Evolutionary conservation across 164 flowering plant genomes (phyloP).

Genomic region (Paratinospora sagittata): DNA sequence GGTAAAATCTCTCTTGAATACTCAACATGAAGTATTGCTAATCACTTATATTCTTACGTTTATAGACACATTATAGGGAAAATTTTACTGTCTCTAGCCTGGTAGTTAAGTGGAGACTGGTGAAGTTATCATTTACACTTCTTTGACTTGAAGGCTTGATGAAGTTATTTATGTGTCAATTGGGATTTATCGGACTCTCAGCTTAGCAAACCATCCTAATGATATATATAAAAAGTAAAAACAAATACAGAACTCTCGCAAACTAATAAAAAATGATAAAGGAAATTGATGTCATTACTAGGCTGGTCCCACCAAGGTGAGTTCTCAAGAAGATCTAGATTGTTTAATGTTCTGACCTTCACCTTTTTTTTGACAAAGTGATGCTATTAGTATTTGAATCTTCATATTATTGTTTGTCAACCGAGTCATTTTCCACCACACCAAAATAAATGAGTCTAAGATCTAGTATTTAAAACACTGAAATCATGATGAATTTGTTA

Average conservation of each 20-base stretch:
- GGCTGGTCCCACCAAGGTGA: background rate
- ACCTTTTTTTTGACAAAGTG: too few relatives aligned
- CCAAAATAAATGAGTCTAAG: too few relatives aligned
- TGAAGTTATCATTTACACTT: background rate
- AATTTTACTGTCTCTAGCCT: background rate
- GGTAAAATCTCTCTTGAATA: constrained; percentile 36
- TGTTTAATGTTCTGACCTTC: too few relatives aligned
- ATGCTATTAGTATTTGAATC: too few relatives aligned
- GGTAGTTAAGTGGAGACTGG: background rate
- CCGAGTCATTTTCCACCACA: too few relatives aligned
- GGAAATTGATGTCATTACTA: background rate
- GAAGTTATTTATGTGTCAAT: background rate
- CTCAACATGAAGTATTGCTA: constrained; percentile 8
- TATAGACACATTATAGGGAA: background rate
- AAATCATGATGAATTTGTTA: too few relatives aligned
- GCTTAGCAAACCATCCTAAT: background rate
- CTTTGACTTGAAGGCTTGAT: background rate
- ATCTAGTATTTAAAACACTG: too few relatives aligned
- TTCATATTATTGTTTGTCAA: too few relatives aligned
- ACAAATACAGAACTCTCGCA: background rate
- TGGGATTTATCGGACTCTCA: background rate
- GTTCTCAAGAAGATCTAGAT: background rate
- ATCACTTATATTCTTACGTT: background rate
- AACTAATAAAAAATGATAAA: background rate
- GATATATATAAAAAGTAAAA: background rate